A percentile compares a stretch with the other conserved stretches of the same genome.
Conservation (phyloP, 1,139 yeast genomes). For the Sugiyamaella neomexicana region DNA sequence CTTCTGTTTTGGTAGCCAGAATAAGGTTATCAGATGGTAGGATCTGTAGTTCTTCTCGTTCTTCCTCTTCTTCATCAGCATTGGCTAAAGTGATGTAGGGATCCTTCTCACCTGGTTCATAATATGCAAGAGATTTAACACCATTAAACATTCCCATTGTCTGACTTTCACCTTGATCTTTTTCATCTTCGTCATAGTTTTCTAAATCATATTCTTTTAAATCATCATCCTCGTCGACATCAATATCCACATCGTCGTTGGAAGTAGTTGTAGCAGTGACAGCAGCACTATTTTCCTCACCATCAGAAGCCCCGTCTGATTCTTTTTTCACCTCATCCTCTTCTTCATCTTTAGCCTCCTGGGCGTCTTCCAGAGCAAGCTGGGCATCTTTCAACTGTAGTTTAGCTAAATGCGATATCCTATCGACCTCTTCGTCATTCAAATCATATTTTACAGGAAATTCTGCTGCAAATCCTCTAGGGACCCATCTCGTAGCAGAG, state of each 20-base stretch:
- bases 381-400: constrained; percentile 76
- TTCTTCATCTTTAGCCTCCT: constrained; percentile 31
- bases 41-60: constrained; percentile 77
- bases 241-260: constrained; percentile 22
- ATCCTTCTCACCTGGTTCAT: constrained; percentile 63
- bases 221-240: constrained; percentile 53
- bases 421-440: constrained; percentile 88
- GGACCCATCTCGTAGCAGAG: constrained; percentile 94
- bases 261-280: constrained; percentile 23
- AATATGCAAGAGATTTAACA: constrained; percentile 50
- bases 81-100: constrained; percentile 69
- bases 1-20: constrained; percentile 93
- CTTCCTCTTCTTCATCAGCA: constrained; percentile 54
- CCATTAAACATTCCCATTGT: constrained; percentile 44
- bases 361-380: constrained; percentile 53
- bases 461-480: constrained; percentile 92
- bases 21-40: constrained; percentile 88
- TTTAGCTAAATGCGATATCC: constrained; percentile 83
- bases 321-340: constrained; percentile 18
- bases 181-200: constrained; percentile 77
- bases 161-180: constrained; percentile 51
- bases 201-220: constrained; percentile 86
- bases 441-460: constrained; percentile 87
- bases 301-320: constrained; percentile 23
- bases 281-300: background rate